These are phyloP conservation scores for Fusarium austroafricanum DNA, from an alignment of 2,329 filamentous ascomycete species.

Conservation along the genomic window DNA sequence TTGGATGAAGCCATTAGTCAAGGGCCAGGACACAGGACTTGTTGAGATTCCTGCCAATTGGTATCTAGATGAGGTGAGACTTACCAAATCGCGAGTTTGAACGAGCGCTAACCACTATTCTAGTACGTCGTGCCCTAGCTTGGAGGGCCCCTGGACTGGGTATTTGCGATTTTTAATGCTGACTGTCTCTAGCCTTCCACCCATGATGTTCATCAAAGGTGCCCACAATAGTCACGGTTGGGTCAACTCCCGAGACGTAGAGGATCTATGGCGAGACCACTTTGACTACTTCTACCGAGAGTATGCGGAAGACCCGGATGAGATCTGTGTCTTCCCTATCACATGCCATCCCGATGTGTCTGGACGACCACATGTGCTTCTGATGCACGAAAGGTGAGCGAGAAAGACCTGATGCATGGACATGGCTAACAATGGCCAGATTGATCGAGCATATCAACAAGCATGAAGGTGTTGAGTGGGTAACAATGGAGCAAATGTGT, in stretches of 20 bases:
- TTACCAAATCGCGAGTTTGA: rapidly evolving
- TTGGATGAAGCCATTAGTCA: slow-evolving; percentile 64
- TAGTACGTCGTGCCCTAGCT: background rate
- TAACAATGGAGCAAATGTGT: slow-evolving; percentile 77
- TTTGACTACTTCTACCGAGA: slow-evolving; percentile 82
- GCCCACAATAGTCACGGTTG: slow-evolving; percentile 73
- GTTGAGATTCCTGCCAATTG: slow-evolving; percentile 72
- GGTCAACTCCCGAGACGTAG: slow-evolving; percentile 67
- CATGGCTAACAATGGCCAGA: too few species aligned
- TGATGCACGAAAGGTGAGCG: slow-evolving; percentile 75
- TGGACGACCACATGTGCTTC: slow-evolving; percentile 75
- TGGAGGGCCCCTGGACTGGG: rapidly evolving
- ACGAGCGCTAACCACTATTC: background rate
- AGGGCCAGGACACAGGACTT: slow-evolving; percentile 69
- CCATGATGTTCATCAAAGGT: slow-evolving; percentile 79
- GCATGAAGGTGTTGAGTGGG: slow-evolving; percentile 71
- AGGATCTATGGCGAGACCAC: slow-evolving; percentile 74
- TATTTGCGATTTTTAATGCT: background rate
- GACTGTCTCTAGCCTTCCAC: slow-evolving; percentile 56
- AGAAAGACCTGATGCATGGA: too few species aligned
- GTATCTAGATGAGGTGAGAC: slow-evolving; percentile 67
- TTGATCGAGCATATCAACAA: slow-evolving; percentile 75
- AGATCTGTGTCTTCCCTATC: slow-evolving; percentile 82
- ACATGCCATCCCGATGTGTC: slow-evolving; percentile 81
- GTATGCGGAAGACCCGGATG: slow-evolving; percentile 57